Conservation (phyloP, 2,329 filamentous ascomycete genomes). For the Rhinocladiella mackenziei region DNA sequence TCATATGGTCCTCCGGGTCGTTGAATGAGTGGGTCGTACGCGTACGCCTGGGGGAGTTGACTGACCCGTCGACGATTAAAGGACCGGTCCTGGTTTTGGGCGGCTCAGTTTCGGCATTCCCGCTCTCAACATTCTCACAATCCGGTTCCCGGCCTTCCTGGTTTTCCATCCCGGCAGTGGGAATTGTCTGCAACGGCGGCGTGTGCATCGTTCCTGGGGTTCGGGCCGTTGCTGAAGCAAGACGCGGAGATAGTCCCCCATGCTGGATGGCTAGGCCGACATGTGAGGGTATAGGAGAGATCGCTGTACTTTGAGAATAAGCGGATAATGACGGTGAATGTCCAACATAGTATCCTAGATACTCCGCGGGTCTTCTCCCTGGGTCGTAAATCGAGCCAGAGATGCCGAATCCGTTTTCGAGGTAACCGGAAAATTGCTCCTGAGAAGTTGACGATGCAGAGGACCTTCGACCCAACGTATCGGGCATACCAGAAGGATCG, state of each 20-base stretch:
- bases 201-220: constrained; percentile 9
- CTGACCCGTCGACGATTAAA: constrained; percentile 46
- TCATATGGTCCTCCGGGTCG: constrained; percentile 35
- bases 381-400: constrained; percentile 28
- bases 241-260: constrained; percentile 36
- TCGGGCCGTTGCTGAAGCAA: constrained; percentile 21
- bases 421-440: constrained; percentile 10
- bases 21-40: constrained; percentile 36
- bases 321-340: constrained; percentile 42
- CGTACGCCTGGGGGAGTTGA: constrained; percentile 25
- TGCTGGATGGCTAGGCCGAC: constrained; percentile 40
- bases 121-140: constrained; percentile 2
- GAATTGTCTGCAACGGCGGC: constrained; percentile 9
- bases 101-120: constrained; percentile 3
- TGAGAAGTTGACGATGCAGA: constrained; percentile 31
- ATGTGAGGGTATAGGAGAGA: constrained; percentile 38
- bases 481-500: constrained; percentile 33
- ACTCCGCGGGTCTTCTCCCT: constrained; percentile 41
- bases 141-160: constrained; percentile 3
- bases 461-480: constrained; percentile 32
- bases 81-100: constrained; percentile 37
- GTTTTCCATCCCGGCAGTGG: constrained; percentile 1
- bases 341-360: constrained; percentile 45
- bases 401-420: constrained; percentile 15
- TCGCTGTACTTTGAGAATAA: constrained; percentile 39